Evolutionary conservation across 768 basidiomycete species (phyloP), one percentile per base, ranked within the genome.

Genomic region (Lyophyllum semitale): DNA sequence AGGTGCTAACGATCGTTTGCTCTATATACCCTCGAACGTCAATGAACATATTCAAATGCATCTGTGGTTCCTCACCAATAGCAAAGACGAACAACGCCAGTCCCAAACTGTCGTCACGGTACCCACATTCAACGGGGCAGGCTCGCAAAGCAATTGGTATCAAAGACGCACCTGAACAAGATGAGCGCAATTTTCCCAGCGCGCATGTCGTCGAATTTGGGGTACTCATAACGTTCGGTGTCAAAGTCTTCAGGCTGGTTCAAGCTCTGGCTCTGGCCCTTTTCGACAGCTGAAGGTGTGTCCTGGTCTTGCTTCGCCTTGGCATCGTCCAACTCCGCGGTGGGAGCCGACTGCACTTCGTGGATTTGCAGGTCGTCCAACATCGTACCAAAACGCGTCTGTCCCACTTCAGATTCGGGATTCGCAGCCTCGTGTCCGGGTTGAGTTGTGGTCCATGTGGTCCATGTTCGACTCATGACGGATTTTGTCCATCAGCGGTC

Each of bases 1-100:
- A 62, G 23, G 67, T 68, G 26, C 61, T 58, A 13, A 68, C 67
- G 40, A 66, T 66, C 12, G 67, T 68, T 51, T 62, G 49, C 54
- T 68, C 67, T 66, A 33, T 32, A 8, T 15, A 38, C 17, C n/a
- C n/a, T n/a, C n/a, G 17, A 4, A 22, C 8, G 18, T 40, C 46
- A 42, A 25, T 18, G 20, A 50, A 12, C 17, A 25, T 27, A 47
- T 15, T 8, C 8, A 18, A 35, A 12, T 35, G 37, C n/a, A 2
- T 15, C n/a, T 41, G 32, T 51, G 32, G 13, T 15, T 25, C 42
- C 29, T 30, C 30, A 61, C 60, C 60, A 40, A 61, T 61, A 3
- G 60, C 60, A 37, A 38, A 61, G 7, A 61, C 48, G 32, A 61
- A 61, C 1, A 54, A 56, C n/a, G 52, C 54, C n/a, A 58, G 20